Evolutionary conservation across 257 asterid genomes (phyloP).

Genomic region (Ocimum tenuiflorum): DNA sequence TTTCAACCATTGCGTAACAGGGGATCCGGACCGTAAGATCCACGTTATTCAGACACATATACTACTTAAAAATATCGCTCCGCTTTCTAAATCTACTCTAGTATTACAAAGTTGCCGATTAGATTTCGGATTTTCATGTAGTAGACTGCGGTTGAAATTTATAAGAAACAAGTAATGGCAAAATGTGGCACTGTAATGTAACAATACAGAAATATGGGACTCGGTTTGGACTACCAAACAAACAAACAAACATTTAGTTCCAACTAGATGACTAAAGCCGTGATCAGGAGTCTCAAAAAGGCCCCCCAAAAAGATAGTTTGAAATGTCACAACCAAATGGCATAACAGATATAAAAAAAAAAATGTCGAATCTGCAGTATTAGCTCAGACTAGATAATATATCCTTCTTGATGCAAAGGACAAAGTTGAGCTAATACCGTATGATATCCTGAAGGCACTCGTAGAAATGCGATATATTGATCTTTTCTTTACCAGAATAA

Average conservation of each 20-base stretch:
- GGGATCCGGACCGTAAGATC: no score
- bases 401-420: background rate
- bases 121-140: no score
- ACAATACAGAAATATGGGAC: background rate
- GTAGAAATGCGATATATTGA: constrained; percentile 59
- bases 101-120: no score
- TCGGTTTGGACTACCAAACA: background rate
- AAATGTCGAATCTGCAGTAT: background rate
- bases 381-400: background rate
- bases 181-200: background rate
- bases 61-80: no score
- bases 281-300: background rate
- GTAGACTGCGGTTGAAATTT: background rate
- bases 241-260: constrained; percentile 6
- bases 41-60: no score
- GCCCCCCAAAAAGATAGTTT: constrained; percentile 14
- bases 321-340: background rate
- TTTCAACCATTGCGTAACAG: no score
- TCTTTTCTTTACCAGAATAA: constrained; percentile 72
- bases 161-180: background rate
- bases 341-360: no score
- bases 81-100: no score
- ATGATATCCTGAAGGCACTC: constrained; percentile 75
- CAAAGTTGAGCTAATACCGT: constrained; percentile 33
- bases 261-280: constrained; percentile 3